These are phyloP conservation scores for Cyclotella choctawhatcheeana DNA, from an alignment of 108 stramenopile species.

Conservation along the genomic window DNA sequence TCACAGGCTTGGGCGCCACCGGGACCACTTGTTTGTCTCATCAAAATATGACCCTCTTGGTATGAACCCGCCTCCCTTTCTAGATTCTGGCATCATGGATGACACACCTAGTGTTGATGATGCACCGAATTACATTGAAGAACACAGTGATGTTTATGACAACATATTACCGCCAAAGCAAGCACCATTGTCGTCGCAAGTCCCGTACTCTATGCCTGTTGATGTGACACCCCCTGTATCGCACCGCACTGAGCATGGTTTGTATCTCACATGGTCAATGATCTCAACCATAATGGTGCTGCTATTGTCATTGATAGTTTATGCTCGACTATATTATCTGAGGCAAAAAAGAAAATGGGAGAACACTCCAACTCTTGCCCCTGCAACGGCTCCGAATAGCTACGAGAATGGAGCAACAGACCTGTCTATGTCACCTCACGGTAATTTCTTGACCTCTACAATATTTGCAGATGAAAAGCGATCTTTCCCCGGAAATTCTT, in stretches of 20 bases:
- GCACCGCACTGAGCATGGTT: conserved; percentile 48
- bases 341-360: conserved; percentile 46
- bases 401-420: conserved; percentile 22
- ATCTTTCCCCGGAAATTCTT: conserved; percentile 21
- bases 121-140: conserved; percentile 6
- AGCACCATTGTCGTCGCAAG: conserved; percentile 6
- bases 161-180: conserved; percentile 9
- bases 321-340: conserved; percentile 5
- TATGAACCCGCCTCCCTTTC: conserved; percentile 4
- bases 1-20: conserved; percentile 29
- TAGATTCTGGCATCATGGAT: conserved; percentile 4
- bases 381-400: conserved; percentile 26
- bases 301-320: conserved; percentile 14
- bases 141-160: neutral
- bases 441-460: conserved; percentile 2
- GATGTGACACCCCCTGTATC: conserved; percentile 26
- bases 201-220: conserved; percentile 5
- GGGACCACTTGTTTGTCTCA: conserved; percentile 30
- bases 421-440: conserved; percentile 16
- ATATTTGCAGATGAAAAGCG: neutral
- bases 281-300: conserved; percentile 25
- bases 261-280: conserved; percentile 57
- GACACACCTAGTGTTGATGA: conserved; percentile 15
- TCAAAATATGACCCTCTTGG: conserved; percentile 27
- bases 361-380: conserved; percentile 30